Base-by-base conservation (phyloP, 2,329 filamentous ascomycete genomes). In the Cladosporium sp. region DNA sequence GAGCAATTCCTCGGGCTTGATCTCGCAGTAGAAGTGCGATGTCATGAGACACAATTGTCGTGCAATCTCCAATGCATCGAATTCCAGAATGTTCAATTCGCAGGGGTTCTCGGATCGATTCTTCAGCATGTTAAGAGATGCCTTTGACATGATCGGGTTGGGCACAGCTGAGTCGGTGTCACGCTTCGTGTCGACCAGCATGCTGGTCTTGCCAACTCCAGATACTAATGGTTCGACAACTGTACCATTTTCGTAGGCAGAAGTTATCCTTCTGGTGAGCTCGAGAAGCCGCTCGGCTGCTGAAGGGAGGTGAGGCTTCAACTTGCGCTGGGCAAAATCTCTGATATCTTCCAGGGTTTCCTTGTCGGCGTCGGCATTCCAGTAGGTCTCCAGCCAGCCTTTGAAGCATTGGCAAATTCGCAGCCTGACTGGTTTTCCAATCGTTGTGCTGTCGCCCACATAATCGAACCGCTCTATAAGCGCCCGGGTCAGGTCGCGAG, bases 371-470 rank as follows among this genome's bases (percentile, higher is more conserved):
- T 92, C 88, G 68, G 92, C 88, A 57, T 91, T 88, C 94, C 95
- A 99, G 78, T 99, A 93, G 7, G 91, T 95, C 80, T 98, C 95
- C 23, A 99, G 82, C 95, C 95, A 99, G 49, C 91, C 91, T 79
- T 99, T 99, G 84, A 99, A 92, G 65, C 93, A 89, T 76, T 99
- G 98, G 82, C 96, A 98, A 1, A 98, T 92, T 60, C 95, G 88
- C 57, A 99, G 82, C 59, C 93, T 89, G 25, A 98, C 94, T 0
- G 94, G 92, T 2, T 84, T 86, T 25, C 93, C 89, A 68, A 93
- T 86, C 66, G 88, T 85, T 25, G 88, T 86, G 57, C 89, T 91
- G 66, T 95, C 90, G 14, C 88, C 90, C 43, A 97, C 90, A 71
- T 97, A 97, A 66, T 97, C 91, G 76, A 96, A 99, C 32, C 96